phyloP scores from a whole-genome alignment of 441 rosid species.

The Euphorbia celastroides region DNA sequence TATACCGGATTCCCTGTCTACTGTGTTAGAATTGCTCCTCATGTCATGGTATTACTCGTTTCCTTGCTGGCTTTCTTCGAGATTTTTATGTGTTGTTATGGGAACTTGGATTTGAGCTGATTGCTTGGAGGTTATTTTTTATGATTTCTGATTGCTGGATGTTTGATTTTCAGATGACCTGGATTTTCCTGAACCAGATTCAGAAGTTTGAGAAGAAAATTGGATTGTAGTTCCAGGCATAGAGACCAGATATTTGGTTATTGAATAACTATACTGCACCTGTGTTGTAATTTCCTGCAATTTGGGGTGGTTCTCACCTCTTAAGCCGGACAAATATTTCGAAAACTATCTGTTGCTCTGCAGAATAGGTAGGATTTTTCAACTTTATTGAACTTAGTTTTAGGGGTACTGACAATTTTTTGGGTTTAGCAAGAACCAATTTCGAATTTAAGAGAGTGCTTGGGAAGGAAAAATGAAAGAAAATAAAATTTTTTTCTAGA shows the following conservation, averaged over 20 bases:
- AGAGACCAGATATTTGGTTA: background rate
- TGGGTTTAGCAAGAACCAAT: conserved; percentile 7
- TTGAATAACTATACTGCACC: conserved; percentile 20
- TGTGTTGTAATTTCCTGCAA: conserved; percentile 17
- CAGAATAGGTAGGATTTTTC: conserved; percentile 24
- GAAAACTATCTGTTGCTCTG: conserved; percentile 13
- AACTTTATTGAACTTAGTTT: conserved; percentile 13
- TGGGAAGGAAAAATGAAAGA: conserved; percentile 1
- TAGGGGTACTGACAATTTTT: conserved; percentile 19
- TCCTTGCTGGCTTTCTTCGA: background rate
- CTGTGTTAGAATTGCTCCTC: conserved; percentile 93
- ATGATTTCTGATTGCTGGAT: conserved; percentile 9
- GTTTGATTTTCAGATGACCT: conserved; percentile 76
- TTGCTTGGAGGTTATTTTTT: background rate
- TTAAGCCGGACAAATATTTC: no score
- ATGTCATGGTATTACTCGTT: conserved; percentile 70
- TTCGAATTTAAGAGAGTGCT: background rate
- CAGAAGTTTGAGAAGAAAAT: conserved; percentile 48
- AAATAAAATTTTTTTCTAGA: conserved; percentile 22
- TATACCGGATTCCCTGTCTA: conserved; percentile 97
- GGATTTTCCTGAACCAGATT: conserved; percentile 99
- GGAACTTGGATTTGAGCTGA: background rate
- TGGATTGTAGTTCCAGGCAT: conserved; percentile 44
- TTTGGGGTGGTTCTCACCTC: conserved; percentile 13
- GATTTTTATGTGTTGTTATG: background rate